Evolutionary conservation across 75 land plant genomes (phyloP).

Genomic region (Selaginella tamariscina): DNA sequence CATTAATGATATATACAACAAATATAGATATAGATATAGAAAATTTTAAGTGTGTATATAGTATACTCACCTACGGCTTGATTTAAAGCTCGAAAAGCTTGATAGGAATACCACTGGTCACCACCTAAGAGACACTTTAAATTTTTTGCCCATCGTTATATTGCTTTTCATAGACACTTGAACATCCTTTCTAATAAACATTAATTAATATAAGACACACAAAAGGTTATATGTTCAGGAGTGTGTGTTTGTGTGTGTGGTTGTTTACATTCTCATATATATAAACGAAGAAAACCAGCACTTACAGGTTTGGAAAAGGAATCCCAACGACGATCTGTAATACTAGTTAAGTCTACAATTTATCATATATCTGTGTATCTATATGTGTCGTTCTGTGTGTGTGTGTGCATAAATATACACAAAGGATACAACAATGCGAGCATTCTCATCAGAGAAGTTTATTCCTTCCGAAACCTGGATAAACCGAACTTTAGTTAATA

Average conservation of each 20-base stretch:
- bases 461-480: slow-evolving; percentile 94
- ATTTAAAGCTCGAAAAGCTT: slow-evolving; percentile 92
- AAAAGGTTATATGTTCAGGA: background rate
- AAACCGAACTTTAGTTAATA: too few relatives aligned
- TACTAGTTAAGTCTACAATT: slow-evolving; percentile 25
- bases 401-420: background rate
- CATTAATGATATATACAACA: slow-evolving; percentile 7
- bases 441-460: slow-evolving; percentile 92
- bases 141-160: slow-evolving; percentile 51
- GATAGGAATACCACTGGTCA: slow-evolving; percentile 90
- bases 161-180: slow-evolving; percentile 60
- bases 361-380: background rate
- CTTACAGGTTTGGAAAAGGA: slow-evolving; percentile 94
- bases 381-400: too few relatives aligned
- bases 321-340: slow-evolving; percentile 77
- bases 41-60: background rate
- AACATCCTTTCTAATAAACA: slow-evolving; percentile 46
- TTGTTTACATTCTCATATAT: too few relatives aligned
- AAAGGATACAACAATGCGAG: slow-evolving; percentile 94
- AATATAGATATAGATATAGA: too few relatives aligned
- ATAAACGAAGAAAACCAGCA: background rate
- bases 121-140: slow-evolving; percentile 70
- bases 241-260: too few relatives aligned
- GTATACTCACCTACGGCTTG: slow-evolving; percentile 67
- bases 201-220: background rate